These are phyloP conservation scores for Bruguiera sexangula DNA, from an alignment of 345 rosid species.

Conservation along the genomic window DNA sequence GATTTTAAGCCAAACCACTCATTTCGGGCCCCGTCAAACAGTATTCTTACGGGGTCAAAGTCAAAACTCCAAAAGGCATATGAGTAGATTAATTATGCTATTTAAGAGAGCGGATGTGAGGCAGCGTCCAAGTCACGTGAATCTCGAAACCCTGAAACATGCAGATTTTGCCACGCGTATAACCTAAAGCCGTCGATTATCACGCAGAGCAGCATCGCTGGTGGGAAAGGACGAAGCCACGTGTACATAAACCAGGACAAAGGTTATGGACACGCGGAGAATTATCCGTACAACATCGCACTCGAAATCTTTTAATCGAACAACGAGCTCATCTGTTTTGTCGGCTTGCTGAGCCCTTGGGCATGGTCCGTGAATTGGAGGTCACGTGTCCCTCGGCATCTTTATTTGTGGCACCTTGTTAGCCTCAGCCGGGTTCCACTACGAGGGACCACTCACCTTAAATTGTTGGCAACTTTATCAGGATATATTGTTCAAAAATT, in stretches of 20 bases:
- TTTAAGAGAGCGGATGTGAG: background rate
- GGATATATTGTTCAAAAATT: too few relatives aligned
- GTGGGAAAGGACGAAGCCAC: background rate
- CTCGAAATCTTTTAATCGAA: background rate
- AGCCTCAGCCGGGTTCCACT: too few relatives aligned
- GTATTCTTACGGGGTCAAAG: too few relatives aligned
- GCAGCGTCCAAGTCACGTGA: background rate
- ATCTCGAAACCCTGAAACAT: background rate
- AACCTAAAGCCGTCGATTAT: background rate
- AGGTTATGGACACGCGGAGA: background rate
- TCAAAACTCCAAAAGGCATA: too few relatives aligned
- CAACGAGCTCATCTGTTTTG: background rate
- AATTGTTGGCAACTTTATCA: too few relatives aligned
- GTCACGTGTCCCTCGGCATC: too few relatives aligned
- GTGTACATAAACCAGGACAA: background rate
- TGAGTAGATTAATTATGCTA: too few relatives aligned
- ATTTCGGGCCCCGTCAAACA: too few relatives aligned
- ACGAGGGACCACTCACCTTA: too few relatives aligned
- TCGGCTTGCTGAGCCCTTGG: background rate
- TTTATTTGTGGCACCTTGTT: too few relatives aligned
- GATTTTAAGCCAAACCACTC: too few relatives aligned
- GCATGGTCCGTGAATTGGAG: too few relatives aligned
- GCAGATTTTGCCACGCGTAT: background rate
- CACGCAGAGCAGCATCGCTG: background rate
- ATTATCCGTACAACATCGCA: slow-evolving; percentile 2